These are phyloP conservation scores for Saussurea involucrata DNA, from an alignment of 129 eudicot genomes.

Conservation along the genomic window DNA sequence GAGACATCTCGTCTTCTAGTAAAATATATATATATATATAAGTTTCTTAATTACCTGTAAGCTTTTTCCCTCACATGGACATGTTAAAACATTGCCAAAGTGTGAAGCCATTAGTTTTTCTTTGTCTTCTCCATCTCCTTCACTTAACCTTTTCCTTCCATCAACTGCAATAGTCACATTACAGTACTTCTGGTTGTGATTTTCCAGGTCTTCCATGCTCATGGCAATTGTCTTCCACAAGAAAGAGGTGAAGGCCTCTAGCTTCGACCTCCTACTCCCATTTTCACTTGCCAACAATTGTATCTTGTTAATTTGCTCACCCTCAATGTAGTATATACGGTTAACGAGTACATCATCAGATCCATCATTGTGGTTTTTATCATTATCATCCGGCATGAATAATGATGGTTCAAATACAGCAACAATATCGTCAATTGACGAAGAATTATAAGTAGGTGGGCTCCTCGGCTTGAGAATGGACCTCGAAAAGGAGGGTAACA, in stretches of 20 bases:
- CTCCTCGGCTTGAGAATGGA: slow-evolving; percentile 43
- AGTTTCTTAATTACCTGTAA: slow-evolving; percentile 2
- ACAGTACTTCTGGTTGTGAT: slow-evolving; percentile 9
- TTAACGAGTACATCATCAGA: slow-evolving; percentile 22
- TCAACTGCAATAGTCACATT: slow-evolving; percentile 51
- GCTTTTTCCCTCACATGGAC: slow-evolving; percentile 42
- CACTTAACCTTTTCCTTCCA: slow-evolving; percentile 42
- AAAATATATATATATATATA: too few species aligned
- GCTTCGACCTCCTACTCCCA: slow-evolving; percentile 32
- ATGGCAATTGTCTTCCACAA: slow-evolving; percentile 26
- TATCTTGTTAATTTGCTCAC: slow-evolving; percentile 30
- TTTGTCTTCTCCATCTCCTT: slow-evolving; percentile 35
- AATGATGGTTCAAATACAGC: neutral
- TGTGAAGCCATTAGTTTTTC: slow-evolving; percentile 17
- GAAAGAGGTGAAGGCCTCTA: slow-evolving; percentile 44
- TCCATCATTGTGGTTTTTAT: neutral
- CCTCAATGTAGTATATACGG: slow-evolving; percentile 29
- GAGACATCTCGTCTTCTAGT: too few species aligned
- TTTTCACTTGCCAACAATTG: slow-evolving; percentile 31
- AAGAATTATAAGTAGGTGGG: slow-evolving; percentile 22
- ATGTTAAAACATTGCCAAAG: slow-evolving; percentile 52
- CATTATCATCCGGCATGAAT: neutral
- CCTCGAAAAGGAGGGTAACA: slow-evolving; percentile 48
- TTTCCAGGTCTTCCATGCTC: slow-evolving; percentile 11
- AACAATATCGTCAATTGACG: slow-evolving; percentile 1